Evolutionary conservation across 2,329 filamentous ascomycete species (phyloP).

Genomic region (Apiospora pterosperma): DNA sequence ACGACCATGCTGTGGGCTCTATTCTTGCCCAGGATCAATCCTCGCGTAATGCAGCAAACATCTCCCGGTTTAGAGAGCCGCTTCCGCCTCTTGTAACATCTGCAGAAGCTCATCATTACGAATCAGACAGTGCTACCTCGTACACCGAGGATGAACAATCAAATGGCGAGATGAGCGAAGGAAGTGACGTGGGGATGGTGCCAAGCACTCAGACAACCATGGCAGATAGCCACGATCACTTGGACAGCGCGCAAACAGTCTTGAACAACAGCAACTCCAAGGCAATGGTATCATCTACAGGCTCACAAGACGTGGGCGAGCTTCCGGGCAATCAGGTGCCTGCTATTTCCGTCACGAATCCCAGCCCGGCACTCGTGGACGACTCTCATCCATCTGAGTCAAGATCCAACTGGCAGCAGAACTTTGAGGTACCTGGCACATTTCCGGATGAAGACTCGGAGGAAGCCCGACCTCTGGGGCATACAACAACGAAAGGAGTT

Average conservation of each 20-base stretch:
- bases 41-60: slow-evolving; percentile 52
- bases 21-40: slow-evolving; percentile 53
- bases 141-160: slow-evolving; percentile 34
- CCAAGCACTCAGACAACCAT: slow-evolving; percentile 16
- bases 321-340: not conserved
- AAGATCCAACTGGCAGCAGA: not conserved
- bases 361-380: not conserved
- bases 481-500: not conserved
- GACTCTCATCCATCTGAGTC: not conserved
- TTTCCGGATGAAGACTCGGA: not conserved
- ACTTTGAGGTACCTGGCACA: not conserved
- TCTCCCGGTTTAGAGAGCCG: slow-evolving; percentile 58
- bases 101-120: slow-evolving; percentile 62
- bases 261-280: not conserved
- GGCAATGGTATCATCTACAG: not conserved
- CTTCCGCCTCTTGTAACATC: slow-evolving; percentile 69
- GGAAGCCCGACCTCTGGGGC: not conserved
- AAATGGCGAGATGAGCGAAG: slow-evolving; percentile 11
- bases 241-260: not conserved
- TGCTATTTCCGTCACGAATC: not conserved
- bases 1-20: slow-evolving; percentile 55
- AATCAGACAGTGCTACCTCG: slow-evolving; percentile 52
- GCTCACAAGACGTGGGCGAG: not conserved
- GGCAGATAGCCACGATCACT: slow-evolving; percentile 15
- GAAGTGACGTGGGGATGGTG: slow-evolving; percentile 14